These are phyloP conservation scores for Acorus gramineus DNA, from an alignment of 106 monocot species.

Conservation along the genomic window DNA sequence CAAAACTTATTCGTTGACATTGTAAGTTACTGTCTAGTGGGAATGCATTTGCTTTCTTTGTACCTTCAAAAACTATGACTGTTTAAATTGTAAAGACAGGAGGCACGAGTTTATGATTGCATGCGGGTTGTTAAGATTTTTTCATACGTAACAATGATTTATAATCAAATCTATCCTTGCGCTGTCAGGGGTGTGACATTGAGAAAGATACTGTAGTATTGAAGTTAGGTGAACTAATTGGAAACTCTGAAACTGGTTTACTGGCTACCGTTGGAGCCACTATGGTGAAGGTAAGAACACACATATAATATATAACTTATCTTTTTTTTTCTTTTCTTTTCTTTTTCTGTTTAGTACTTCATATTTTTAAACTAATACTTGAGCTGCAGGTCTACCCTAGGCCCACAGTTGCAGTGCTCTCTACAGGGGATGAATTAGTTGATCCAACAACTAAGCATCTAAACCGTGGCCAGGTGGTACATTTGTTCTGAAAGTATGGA, in stretches of 20 bases:
- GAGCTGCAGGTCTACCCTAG: constrained; percentile 51
- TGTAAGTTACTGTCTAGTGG: too few relatives aligned
- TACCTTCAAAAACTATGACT: too few relatives aligned
- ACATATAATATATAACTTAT: background rate
- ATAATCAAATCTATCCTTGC: too few relatives aligned
- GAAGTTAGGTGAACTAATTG: constrained; percentile 60
- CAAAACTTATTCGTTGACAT: too few relatives aligned
- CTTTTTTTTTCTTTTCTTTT: background rate
- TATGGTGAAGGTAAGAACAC: constrained; percentile 58
- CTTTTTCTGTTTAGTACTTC: background rate
- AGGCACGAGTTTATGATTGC: too few relatives aligned
- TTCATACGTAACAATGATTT: too few relatives aligned
- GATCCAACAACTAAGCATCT: constrained; percentile 53
- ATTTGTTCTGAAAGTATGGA: background rate
- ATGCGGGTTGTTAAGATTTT: too few relatives aligned
- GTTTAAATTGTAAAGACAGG: too few relatives aligned
- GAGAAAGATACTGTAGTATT: constrained; percentile 65
- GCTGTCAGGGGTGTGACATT: constrained; percentile 68
- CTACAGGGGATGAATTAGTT: constrained; percentile 89
- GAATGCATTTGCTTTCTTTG: too few relatives aligned
- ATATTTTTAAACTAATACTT: background rate
- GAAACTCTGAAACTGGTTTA: constrained; percentile 72
- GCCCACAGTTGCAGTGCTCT: constrained; percentile 73
- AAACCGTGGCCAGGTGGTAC: constrained; percentile 60
- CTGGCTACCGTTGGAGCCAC: constrained; percentile 81